Percentiles rank a stretch among this genome's conserved stretches.
Conservation (phyloP, 2,329 filamentous ascomycete species). For the Apiospora rasikravindrae region DNA sequence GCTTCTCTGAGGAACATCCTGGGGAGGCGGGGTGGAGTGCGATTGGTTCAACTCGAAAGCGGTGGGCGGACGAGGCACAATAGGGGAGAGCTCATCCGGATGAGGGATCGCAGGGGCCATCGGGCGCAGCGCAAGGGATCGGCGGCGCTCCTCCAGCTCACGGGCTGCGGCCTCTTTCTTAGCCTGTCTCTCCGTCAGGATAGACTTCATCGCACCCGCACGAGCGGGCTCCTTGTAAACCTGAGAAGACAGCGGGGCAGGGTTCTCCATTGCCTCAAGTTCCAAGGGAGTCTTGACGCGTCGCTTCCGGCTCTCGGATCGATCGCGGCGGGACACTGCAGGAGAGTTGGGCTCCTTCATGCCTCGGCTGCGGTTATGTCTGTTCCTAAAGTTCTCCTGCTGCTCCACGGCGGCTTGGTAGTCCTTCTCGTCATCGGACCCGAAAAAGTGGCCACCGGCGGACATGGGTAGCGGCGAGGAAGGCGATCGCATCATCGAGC, state of each 20-base stretch:
- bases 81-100: conserved; percentile 61
- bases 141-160: conserved; percentile 86
- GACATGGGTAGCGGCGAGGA: conserved; percentile 82
- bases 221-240: conserved; percentile 42
- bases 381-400: conserved; percentile 60
- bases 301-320: conserved; percentile 46
- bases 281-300: conserved; percentile 35
- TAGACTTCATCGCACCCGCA: conserved; percentile 58
- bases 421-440: conserved; percentile 71
- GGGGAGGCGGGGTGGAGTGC: conserved; percentile 36
- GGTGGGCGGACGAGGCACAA: conserved; percentile 38
- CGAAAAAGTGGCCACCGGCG: conserved; percentile 57
- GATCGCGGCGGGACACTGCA: conserved; percentile 42
- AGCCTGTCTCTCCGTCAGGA: conserved; percentile 65
- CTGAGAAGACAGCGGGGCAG: conserved; percentile 37
- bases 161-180: conserved; percentile 79
- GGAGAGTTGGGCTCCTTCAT: conserved; percentile 37
- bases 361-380: conserved; percentile 59
- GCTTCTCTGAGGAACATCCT: conserved; percentile 60
- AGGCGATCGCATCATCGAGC: conserved; percentile 70
- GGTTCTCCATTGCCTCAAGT: conserved; percentile 31
- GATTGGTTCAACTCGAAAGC: conserved; percentile 47
- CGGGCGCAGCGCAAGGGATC: conserved; percentile 80
- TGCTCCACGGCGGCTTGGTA: conserved; percentile 57
- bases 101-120: conserved; percentile 82